phyloP scores from a whole-genome alignment of 345 rosid species.

The Salix arbutifolia region DNA sequence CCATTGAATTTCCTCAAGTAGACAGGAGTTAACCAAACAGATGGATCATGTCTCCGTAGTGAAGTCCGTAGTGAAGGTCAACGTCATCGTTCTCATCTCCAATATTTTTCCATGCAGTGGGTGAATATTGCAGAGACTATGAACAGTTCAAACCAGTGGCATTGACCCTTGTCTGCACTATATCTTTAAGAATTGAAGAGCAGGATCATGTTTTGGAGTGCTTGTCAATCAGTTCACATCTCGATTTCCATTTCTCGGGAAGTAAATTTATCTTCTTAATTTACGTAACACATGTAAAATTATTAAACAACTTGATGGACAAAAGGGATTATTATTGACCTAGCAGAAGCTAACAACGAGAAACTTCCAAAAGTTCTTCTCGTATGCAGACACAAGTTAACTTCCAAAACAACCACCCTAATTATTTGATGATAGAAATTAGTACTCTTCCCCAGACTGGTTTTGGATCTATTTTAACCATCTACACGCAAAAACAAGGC shows the following conservation, averaged over 20 bases:
- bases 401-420: background rate
- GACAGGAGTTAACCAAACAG: background rate
- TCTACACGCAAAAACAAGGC: background rate
- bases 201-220: background rate
- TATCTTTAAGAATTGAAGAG: background rate
- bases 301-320: background rate
- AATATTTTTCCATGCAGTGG: background rate
- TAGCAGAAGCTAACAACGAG: background rate
- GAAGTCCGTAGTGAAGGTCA: background rate
- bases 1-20: background rate
- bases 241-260: conserved; percentile 1
- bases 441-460: background rate
- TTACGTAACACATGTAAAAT: conserved; percentile 13
- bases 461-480: conserved; percentile 4
- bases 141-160: background rate
- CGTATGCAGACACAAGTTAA: conserved; percentile 1
- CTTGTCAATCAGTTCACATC: background rate
- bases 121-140: background rate
- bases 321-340: conserved; percentile 7
- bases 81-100: background rate
- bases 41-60: background rate
- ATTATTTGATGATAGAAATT: background rate
- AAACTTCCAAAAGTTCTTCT: conserved; percentile 13
- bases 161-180: background rate
- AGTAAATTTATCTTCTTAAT: background rate